Evolutionary conservation across 2,329 filamentous ascomycete genomes (phyloP).

Genomic region (Myriosclerotinia curreyana): DNA sequence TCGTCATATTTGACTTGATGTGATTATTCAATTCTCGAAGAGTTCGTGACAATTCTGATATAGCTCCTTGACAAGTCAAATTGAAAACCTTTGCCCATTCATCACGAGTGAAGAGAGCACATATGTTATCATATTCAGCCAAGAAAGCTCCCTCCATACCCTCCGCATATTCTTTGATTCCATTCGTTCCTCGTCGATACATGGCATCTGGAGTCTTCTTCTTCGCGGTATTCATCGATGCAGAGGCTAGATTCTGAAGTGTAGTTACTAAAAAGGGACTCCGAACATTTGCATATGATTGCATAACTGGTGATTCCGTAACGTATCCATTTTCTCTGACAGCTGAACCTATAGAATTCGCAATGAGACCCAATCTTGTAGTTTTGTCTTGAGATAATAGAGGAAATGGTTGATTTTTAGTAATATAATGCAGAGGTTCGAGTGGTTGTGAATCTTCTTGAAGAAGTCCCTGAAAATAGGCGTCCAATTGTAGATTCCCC

Average conservation of each 20-base stretch:
- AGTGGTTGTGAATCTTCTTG: conserved; percentile 75
- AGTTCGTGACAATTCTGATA: conserved; percentile 81
- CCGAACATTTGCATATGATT: conserved; percentile 80
- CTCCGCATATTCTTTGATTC: conserved; percentile 83
- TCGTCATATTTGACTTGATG: conserved; percentile 79
- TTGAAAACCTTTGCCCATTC: conserved; percentile 81
- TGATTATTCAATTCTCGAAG: conserved; percentile 85
- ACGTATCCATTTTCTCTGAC: conserved; percentile 47
- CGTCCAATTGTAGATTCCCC: conserved; percentile 80
- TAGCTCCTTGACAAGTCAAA: conserved; percentile 70
- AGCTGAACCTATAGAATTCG: conserved; percentile 67
- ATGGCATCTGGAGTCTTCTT: conserved; percentile 75
- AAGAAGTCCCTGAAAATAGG: conserved; percentile 75
- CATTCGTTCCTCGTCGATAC: conserved; percentile 85
- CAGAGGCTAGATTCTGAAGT: conserved; percentile 80
- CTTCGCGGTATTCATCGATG: conserved; percentile 78
- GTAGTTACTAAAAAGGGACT: conserved; percentile 82
- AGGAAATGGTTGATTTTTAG: conserved; percentile 84
- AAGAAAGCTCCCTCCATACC: conserved; percentile 84
- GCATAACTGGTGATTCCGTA: conserved; percentile 68
- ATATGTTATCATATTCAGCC: conserved; percentile 88
- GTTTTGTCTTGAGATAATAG: conserved; percentile 72
- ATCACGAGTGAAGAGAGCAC: conserved; percentile 78
- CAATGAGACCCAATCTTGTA: conserved; percentile 74
- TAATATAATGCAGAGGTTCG: conserved; percentile 89